These are phyloP conservation scores for Balamuthia mandrillaris DNA, from an alignment of 208 protist species.

Conservation along the genomic window DNA sequence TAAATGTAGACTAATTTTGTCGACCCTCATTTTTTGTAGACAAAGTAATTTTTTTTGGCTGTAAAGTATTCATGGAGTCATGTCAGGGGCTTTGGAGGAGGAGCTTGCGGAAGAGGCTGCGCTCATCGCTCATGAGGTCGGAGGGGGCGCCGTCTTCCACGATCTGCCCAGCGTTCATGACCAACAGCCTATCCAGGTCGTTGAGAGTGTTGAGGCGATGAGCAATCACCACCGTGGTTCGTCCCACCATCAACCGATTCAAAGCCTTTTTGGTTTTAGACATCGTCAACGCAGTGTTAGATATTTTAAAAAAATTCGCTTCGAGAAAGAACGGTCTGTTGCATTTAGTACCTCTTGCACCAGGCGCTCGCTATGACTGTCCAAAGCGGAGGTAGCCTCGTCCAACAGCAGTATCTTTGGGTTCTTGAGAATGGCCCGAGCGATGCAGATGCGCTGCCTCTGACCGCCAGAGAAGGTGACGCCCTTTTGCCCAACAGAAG, in stretches of 20 bases:
- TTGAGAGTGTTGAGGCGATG: constrained; percentile 62
- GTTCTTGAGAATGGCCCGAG: constrained; percentile 87
- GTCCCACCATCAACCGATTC: constrained; percentile 40
- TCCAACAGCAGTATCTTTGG: constrained; percentile 70
- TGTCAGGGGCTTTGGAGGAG: too few relatives aligned
- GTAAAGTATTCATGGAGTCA: too few relatives aligned
- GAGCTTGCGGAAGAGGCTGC: too few relatives aligned
- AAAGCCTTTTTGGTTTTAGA: too few relatives aligned
- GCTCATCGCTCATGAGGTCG: too few relatives aligned
- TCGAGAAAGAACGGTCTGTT: too few relatives aligned
- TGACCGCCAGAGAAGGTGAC: constrained; percentile 62
- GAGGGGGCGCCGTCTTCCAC: too few relatives aligned
- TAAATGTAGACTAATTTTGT: too few relatives aligned
- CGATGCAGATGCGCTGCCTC: constrained; percentile 78
- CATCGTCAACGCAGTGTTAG: too few relatives aligned
- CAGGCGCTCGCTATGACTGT: constrained; percentile 63
- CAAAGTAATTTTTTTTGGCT: too few relatives aligned
- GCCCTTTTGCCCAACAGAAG: background rate
- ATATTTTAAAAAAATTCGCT: too few relatives aligned
- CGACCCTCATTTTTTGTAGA: too few relatives aligned
- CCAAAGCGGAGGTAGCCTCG: constrained; percentile 69
- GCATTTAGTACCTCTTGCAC: constrained; percentile 58
- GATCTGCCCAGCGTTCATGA: background rate
- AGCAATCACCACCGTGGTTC: constrained; percentile 72
- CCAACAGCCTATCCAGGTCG: background rate